phyloP scores from a whole-genome alignment of 1,284 basidiomycete genomes.

The Cerioporus squamosus region DNA sequence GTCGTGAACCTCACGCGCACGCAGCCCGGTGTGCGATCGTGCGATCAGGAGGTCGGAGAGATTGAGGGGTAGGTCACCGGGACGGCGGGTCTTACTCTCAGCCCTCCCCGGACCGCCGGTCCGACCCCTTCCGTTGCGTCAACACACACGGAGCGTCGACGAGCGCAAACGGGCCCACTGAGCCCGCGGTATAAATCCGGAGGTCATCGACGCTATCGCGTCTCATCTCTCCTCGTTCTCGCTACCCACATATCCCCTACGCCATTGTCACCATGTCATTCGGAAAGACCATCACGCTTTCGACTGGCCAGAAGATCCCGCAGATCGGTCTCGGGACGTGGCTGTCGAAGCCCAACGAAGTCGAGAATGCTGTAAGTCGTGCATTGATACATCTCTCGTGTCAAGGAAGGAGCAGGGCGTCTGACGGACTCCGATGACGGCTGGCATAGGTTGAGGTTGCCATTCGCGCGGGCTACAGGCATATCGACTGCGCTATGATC shows the following conservation, averaged over 20 bases:
- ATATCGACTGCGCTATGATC: constrained; percentile 79
- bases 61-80: neutral
- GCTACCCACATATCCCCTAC: neutral
- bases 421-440: too few relatives aligned
- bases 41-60: too few relatives aligned
- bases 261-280: constrained; percentile 60
- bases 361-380: constrained; percentile 72
- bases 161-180: constrained; percentile 1
- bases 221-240: constrained; percentile 8
- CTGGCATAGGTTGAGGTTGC: constrained; percentile 69
- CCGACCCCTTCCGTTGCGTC: neutral
- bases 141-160: neutral
- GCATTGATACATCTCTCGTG: neutral
- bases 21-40: too few relatives aligned
- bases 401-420: too few relatives aligned
- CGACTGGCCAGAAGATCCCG: constrained; percentile 57
- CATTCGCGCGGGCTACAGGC: constrained; percentile 75
- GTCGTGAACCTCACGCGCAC: neutral
- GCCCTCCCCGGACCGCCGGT: constrained; percentile 5
- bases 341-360: constrained; percentile 78
- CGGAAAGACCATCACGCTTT: constrained; percentile 56
- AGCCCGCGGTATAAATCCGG: constrained; percentile 15
- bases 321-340: constrained; percentile 86
- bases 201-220: constrained; percentile 8
- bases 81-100: too few relatives aligned